Evolutionary conservation across 2,329 filamentous ascomycete genomes (phyloP), one percentile per base, ranked within the genome.

Genomic region (Fusarium sp.): DNA sequence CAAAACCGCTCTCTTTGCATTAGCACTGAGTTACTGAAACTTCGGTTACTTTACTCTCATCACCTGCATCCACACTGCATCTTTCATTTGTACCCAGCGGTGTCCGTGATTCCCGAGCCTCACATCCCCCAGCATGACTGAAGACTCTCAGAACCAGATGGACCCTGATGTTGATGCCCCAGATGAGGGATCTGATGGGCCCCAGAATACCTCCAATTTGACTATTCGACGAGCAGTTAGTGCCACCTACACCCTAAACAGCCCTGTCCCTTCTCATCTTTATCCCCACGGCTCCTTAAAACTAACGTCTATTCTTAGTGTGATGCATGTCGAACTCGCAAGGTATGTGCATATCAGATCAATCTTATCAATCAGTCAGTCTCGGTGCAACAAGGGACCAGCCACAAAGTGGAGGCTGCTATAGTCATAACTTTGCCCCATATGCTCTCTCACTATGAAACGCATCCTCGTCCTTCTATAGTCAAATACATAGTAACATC

Each of bases 261-360:
- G 43, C 57, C 49, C 50, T 58, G 44, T 50, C 48, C 28, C 21
- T 21, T 18, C n/a, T 26, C 55, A 18, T 48, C 37, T 25, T 44
- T 31, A 18, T 41, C 46, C 28, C 21, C 39, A 41, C 51, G 34
- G 19, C 41, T 41, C 19, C 46, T 55, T 26, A 45, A 46, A 23
- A 34, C 72, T 74, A 54, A 72, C 62, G 31, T 44, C 41, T 55
- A 72, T 75, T 76, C 54, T 48, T 60, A 78, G 77, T 78, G 77
- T 54, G 77, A 78, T 65, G 74, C 76, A 54, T 78, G 77, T 52
- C 74, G 76, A 62, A 74, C 76, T 50, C 77, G 77, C 56, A 78
- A 78, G 74, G 77, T 78, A 73, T 52, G 72, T 71, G 49, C 30
- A 39, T 44, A 66, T 66, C 56, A 62, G 55, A 66, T 62, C 56